Percentiles rank a stretch among this genome's conserved stretches.
These are phyloP conservation scores for Paspalum notatum DNA, from an alignment of 176 grass and related monocot genomes.

Conservation along the genomic window DNA sequence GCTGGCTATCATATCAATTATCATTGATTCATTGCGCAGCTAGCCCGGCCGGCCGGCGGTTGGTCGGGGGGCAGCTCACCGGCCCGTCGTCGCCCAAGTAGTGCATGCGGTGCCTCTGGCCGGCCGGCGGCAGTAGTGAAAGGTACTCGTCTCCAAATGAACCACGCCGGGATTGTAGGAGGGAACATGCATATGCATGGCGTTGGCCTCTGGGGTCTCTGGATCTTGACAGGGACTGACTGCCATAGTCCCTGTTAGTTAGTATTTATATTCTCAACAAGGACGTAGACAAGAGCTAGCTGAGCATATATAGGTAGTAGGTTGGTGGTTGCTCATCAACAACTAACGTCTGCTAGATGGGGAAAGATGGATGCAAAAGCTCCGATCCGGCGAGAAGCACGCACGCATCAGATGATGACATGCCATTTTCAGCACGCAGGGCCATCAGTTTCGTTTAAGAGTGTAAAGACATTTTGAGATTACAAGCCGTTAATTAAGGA, in stretches of 20 bases:
- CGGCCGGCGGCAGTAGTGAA: not conserved
- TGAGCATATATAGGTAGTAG: no score
- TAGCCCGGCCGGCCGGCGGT: not conserved
- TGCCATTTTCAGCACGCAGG: no score
- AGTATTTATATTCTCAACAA: no score
- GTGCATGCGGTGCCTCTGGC: no score
- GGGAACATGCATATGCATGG: no score
- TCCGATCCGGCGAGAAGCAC: not conserved
- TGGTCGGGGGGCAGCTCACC: constrained; percentile 34
- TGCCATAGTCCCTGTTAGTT: not conserved
- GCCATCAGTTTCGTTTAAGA: not conserved
- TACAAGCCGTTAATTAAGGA: no score
- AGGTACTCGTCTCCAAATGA: not conserved
- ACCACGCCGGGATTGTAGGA: not conserved
- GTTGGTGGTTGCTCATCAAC: not conserved
- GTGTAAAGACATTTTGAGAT: not conserved
- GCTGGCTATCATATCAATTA: no score
- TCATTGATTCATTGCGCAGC: no score
- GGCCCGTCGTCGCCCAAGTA: no score
- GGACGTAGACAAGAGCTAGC: not conserved
- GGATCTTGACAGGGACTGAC: constrained; percentile 1
- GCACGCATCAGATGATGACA: not conserved
- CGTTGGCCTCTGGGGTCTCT: not conserved
- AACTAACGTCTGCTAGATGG: not conserved
- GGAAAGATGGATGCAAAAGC: not conserved